Evolutionary conservation across 768 basidiomycete genomes (phyloP).

Genomic region (Russula earlei): DNA sequence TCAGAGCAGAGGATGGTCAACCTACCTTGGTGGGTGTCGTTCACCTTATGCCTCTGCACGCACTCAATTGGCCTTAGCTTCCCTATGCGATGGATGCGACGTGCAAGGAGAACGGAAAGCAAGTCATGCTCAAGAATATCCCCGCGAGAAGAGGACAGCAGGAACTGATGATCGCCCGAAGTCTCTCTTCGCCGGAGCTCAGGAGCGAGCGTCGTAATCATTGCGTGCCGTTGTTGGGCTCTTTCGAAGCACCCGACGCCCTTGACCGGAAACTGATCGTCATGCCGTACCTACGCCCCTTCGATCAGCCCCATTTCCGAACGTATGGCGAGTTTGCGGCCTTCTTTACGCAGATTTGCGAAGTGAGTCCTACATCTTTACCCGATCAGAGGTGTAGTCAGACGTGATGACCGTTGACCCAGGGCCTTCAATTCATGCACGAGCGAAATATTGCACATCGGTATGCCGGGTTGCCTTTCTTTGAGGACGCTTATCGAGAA

Average conservation of each 20-base stretch:
- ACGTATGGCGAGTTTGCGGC: neutral
- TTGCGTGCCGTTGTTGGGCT: neutral
- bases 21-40: conserved; percentile 1
- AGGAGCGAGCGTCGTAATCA: conserved; percentile 18
- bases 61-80: neutral
- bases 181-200: conserved; percentile 14
- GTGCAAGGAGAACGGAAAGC: neutral
- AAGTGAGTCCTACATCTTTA: neutral
- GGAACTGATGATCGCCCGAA: neutral
- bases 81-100: neutral
- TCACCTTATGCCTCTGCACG: neutral
- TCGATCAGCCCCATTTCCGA: conserved; percentile 17
- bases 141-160: neutral
- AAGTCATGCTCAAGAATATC: conserved; percentile 7
- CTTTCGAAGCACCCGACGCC: neutral
- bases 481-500: conserved; percentile 7
- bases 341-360: neutral
- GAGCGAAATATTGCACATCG: conserved; percentile 21
- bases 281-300: conserved; percentile 21
- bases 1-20: neutral
- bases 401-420: neutral
- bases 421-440: conserved; percentile 23
- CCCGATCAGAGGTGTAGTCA: neutral
- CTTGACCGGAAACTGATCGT: neutral
- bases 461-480: conserved; percentile 25